phyloP scores from a whole-genome alignment of 164 flowering plant species.

The Kingdonia uniflora region DNA sequence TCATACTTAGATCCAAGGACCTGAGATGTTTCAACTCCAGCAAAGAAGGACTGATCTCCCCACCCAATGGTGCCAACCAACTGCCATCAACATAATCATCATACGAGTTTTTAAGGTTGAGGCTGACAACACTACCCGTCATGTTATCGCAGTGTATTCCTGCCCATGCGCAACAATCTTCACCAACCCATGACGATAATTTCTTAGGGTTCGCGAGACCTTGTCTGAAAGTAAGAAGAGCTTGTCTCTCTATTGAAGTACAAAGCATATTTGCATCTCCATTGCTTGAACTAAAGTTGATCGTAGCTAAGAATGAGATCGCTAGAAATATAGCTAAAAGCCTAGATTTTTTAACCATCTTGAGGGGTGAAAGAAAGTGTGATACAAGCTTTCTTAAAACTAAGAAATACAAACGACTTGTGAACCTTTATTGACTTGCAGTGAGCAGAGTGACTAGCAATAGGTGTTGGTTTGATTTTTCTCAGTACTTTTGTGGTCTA shows the following conservation, averaged over 20 bases:
- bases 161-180: constrained; percentile 15
- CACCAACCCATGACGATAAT: constrained; percentile 14
- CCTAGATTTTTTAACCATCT: too few species aligned
- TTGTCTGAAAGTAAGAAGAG: constrained; percentile 15
- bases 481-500: too few species aligned
- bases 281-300: too few species aligned
- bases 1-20: constrained; percentile 10
- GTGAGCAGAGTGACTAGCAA: too few species aligned
- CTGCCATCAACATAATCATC: not conserved
- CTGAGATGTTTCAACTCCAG: constrained; percentile 8
- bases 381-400: too few species aligned
- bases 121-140: constrained; percentile 1
- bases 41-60: constrained; percentile 5
- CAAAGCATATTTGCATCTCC: too few species aligned
- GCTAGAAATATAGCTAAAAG: too few species aligned
- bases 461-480: too few species aligned
- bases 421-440: too few species aligned
- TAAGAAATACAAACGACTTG: too few species aligned
- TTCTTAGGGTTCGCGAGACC: constrained; percentile 10
- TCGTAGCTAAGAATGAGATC: too few species aligned
- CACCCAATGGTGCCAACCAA: not conserved
- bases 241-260: constrained; percentile 5
- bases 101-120: constrained; percentile 1
- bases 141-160: constrained; percentile 11
- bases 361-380: too few species aligned